phyloP scores from a whole-genome alignment of 176 grass and related monocot genomes.

The Triticum aestivum region DNA sequence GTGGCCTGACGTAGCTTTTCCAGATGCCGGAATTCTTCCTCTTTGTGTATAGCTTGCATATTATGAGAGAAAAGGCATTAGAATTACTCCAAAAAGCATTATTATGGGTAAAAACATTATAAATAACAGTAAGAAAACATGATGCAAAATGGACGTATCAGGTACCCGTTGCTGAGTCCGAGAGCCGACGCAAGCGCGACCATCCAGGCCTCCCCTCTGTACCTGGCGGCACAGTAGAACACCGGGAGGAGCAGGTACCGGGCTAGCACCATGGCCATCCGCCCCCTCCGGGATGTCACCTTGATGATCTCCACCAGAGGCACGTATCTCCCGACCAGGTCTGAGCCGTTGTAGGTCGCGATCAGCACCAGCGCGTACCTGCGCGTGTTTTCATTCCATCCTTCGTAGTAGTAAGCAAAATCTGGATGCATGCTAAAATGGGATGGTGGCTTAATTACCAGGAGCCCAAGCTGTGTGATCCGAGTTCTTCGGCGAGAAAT shows the following conservation, averaged over 20 bases:
- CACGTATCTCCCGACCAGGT: slow-evolving; percentile 64
- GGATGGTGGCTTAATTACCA: slow-evolving; percentile 42
- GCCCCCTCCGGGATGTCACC: slow-evolving; percentile 47
- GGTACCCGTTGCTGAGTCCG: slow-evolving; percentile 62
- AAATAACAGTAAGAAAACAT: no score
- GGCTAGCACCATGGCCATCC: slow-evolving; percentile 26
- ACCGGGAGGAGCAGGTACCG: slow-evolving; percentile 57
- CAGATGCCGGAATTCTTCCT: no score
- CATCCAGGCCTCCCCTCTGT: slow-evolving; percentile 62
- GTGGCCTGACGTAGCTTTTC: no score
- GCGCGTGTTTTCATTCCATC: neutral
- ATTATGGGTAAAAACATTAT: no score
- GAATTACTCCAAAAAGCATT: no score
- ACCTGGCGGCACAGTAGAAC: slow-evolving; percentile 66
- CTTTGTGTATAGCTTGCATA: no score
- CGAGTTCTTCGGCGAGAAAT: slow-evolving; percentile 72
- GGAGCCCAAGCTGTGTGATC: slow-evolving; percentile 60
- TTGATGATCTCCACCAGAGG: slow-evolving; percentile 44
- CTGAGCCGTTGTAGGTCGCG: slow-evolving; percentile 51
- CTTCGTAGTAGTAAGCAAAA: no score
- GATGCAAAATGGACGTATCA: neutral
- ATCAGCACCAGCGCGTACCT: slow-evolving; percentile 76
- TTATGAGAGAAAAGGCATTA: no score
- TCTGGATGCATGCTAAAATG: neutral
- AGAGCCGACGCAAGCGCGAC: slow-evolving; percentile 47